Base-by-base conservation (phyloP, 1,284 basidiomycete species). In the Irpex sp. region DNA sequence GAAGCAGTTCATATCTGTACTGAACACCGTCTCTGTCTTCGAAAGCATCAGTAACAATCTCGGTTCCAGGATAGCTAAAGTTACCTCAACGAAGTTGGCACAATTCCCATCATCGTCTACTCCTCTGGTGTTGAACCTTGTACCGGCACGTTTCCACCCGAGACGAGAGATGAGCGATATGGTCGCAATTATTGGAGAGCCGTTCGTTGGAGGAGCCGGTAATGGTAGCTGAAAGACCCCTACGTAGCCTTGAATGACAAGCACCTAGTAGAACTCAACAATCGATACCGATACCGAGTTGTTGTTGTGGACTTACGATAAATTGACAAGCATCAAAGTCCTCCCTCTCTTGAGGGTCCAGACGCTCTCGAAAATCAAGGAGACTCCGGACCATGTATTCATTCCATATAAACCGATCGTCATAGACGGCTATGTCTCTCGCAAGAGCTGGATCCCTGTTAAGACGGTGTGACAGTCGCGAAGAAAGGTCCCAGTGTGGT, bases 91-190 rank as follows among this genome's bases (percentile, higher is more conserved):
- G 75, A 98, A 98, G 72, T 99, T 98, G 56, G 97, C 97, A 18
- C 92, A 93, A 71, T 97, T 91, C 45, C 97, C 96, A 68, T 98
- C 94, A 72, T 99, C 97, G 71, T 99, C 97, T 21, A 99, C 91
- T 0, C 97, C 97, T 61, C 97, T 85, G 3, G 96, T 96, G 71
- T 98, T 96, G 79, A 98, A 99, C 36, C 97, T 86, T 18, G 97
- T 98, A 2, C 97, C 97, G 18, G 97, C 96, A 64, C 96, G 83
- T 75, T 95, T 96, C 87, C 93, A 96, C 37, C 95, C 91, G 7
- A 99, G 80, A 28, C 96, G 82, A 8, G 91, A 94, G 59, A 97
- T 90, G 61, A 98, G 75, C 2, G 88, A 86, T 16, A 96, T 74
- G 1, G 88, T 88, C 10, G 85, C 87, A 61, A 88, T 75, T 48